These are phyloP conservation scores for Saccharomycopsis crataegensis DNA, from an alignment of 1,139 yeast genomes.

Conservation along the genomic window DNA sequence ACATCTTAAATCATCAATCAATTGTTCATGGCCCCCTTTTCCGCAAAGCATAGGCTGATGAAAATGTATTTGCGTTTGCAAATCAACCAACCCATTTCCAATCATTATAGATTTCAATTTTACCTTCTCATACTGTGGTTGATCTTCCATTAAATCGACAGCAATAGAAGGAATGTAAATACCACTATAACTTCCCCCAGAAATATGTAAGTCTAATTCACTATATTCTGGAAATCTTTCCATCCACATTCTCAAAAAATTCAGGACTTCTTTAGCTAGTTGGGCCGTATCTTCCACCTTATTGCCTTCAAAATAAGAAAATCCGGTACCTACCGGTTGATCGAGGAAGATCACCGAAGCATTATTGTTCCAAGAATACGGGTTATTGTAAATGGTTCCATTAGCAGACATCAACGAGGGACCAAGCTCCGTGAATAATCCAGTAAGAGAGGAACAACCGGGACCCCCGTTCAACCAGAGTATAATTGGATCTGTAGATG, in stretches of 20 bases:
- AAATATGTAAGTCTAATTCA: slow-evolving; percentile 62
- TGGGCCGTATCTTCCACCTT: slow-evolving; percentile 57
- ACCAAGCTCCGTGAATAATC: slow-evolving; percentile 60
- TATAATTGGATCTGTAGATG: slow-evolving; percentile 53
- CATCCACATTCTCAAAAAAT: slow-evolving; percentile 69
- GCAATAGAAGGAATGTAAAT: slow-evolving; percentile 81
- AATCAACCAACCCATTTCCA: slow-evolving; percentile 81
- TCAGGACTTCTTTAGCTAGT: slow-evolving; percentile 69
- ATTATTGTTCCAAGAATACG: slow-evolving; percentile 62
- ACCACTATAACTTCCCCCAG: slow-evolving; percentile 88
- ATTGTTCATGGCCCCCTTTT: slow-evolving; percentile 65
- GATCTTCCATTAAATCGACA: slow-evolving; percentile 54
- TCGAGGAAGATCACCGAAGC: slow-evolving; percentile 66
- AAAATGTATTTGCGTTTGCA: slow-evolving; percentile 58
- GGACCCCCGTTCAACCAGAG: slow-evolving; percentile 76
- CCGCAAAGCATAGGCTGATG: slow-evolving; percentile 86
- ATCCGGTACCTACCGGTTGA: slow-evolving; percentile 74
- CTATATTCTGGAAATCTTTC: slow-evolving; percentile 61
- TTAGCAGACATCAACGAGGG: slow-evolving; percentile 43
- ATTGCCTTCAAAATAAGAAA: slow-evolving; percentile 51
- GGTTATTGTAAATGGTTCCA: slow-evolving; percentile 48
- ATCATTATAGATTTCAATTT: slow-evolving; percentile 65
- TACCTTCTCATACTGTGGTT: slow-evolving; percentile 39
- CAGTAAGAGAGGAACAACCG: slow-evolving; percentile 68
- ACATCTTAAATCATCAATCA: slow-evolving; percentile 57